Conservation (phyloP, 2,329 filamentous ascomycete species). For the Didymella lethalis region DNA sequence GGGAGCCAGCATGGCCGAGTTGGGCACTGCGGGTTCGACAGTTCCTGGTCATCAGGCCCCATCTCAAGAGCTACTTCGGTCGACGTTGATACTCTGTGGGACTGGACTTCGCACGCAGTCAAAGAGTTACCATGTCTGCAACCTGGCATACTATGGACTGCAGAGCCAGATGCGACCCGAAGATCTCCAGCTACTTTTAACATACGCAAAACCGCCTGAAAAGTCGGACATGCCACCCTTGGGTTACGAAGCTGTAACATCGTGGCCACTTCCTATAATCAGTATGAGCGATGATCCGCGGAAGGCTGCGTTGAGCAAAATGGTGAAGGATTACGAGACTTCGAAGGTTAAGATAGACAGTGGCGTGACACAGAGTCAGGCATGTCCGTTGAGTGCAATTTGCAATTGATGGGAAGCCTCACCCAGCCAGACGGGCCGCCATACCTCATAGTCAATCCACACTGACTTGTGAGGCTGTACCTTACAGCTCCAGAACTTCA, state of each 20-base stretch:
- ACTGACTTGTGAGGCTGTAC: neutral
- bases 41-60: neutral
- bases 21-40: neutral
- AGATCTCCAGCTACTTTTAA: slow-evolving; percentile 3
- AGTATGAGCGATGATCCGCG: slow-evolving; percentile 7
- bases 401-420: neutral
- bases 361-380: neutral
- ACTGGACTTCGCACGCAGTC: slow-evolving; percentile 7
- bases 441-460: neutral
- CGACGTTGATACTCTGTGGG: slow-evolving; percentile 4
- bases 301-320: slow-evolving; percentile 3
- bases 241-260: neutral
- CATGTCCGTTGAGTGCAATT: slow-evolving; percentile 1
- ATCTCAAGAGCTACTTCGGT: neutral
- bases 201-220: slow-evolving; percentile 2
- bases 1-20: neutral
- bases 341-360: neutral
- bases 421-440: neutral
- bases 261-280: slow-evolving; percentile 10
- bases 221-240: slow-evolving; percentile 4
- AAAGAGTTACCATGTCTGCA: slow-evolving; percentile 6
- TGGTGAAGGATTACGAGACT: slow-evolving; percentile 2
- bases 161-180: slow-evolving; percentile 9
- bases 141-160: slow-evolving; percentile 4
- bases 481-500: neutral